These are phyloP conservation scores for Globisporangium spinosum DNA, from an alignment of 352 stramenopile genomes.

Conservation along the genomic window DNA sequence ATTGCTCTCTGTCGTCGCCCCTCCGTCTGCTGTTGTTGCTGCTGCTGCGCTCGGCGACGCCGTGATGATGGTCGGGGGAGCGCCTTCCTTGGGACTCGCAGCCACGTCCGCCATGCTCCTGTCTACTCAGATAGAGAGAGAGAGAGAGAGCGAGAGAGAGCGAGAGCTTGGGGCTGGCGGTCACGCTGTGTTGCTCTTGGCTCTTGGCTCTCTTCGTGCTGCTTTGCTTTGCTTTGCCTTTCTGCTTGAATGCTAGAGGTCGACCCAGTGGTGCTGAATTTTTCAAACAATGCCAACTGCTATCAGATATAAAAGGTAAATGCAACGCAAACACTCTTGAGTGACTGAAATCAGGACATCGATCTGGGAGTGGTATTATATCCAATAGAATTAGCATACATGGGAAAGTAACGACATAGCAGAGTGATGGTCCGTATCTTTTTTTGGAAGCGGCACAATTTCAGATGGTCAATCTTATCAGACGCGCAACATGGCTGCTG, in stretches of 20 bases:
- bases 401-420: not conserved
- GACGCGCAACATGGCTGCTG: not conserved
- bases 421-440: not conserved
- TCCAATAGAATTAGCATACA: not conserved
- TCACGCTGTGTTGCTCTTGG: not conserved
- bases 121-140: not conserved
- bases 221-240: slow-evolving; percentile 9
- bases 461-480: slow-evolving; percentile 5
- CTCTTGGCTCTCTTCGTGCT: not conserved
- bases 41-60: slow-evolving; percentile 19
- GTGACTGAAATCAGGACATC: not conserved
- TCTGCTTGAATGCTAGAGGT: not conserved
- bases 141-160: not conserved
- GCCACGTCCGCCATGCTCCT: slow-evolving; percentile 17
- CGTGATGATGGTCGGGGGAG: slow-evolving; percentile 19
- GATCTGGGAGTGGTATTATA: not conserved
- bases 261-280: not conserved
- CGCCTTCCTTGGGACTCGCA: slow-evolving; percentile 1
- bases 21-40: slow-evolving; percentile 13
- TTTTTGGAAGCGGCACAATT: slow-evolving; percentile 2
- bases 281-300: not conserved
- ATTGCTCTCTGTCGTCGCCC: slow-evolving; percentile 13
- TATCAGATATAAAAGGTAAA: not conserved
- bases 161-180: not conserved
- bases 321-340: not conserved